Conservation (phyloP, 2,329 filamentous ascomycete genomes). For the Aspergillus piperis region DNA sequence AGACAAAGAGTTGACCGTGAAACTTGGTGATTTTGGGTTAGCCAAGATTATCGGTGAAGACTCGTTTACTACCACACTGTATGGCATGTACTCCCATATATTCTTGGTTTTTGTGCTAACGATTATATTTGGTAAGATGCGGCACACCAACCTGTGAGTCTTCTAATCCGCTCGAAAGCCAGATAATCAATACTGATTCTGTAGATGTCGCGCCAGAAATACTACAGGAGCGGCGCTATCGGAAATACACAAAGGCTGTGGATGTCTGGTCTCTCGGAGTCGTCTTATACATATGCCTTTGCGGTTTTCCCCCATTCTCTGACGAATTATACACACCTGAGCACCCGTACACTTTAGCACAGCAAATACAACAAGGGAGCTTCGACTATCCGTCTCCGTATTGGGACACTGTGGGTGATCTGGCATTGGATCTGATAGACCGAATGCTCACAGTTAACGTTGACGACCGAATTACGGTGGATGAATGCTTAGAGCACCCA, state of each 20-base stretch:
- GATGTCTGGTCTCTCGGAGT: slow-evolving; percentile 98
- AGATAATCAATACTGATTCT: slow-evolving; percentile 17
- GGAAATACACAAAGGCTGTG: slow-evolving; percentile 91
- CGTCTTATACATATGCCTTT: slow-evolving; percentile 94
- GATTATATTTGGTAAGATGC: slow-evolving; percentile 50
- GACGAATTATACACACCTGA: slow-evolving; percentile 82
- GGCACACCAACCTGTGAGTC: slow-evolving; percentile 83
- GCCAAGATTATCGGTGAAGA: slow-evolving; percentile 99
- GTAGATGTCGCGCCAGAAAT: slow-evolving; percentile 91
- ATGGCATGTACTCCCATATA: slow-evolving; percentile 29
- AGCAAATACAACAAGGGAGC: slow-evolving; percentile 84
- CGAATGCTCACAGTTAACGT: slow-evolving; percentile 89
- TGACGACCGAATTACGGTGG: slow-evolving; percentile 79
- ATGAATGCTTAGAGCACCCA: slow-evolving; percentile 86
- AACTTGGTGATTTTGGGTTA: slow-evolving; percentile 93
- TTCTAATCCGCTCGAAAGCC: not conserved
- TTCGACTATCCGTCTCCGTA: slow-evolving; percentile 97
- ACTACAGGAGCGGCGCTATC: slow-evolving; percentile 74
- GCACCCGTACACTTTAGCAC: slow-evolving; percentile 81
- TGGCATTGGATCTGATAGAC: slow-evolving; percentile 90
- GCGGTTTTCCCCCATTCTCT: slow-evolving; percentile 94
- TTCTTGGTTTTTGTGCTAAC: not conserved
- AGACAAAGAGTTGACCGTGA: slow-evolving; percentile 81
- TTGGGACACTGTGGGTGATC: slow-evolving; percentile 85
- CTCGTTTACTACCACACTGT: slow-evolving; percentile 94